Base-by-base conservation (phyloP, 345 rosid species). In the Populus davidiana region DNA sequence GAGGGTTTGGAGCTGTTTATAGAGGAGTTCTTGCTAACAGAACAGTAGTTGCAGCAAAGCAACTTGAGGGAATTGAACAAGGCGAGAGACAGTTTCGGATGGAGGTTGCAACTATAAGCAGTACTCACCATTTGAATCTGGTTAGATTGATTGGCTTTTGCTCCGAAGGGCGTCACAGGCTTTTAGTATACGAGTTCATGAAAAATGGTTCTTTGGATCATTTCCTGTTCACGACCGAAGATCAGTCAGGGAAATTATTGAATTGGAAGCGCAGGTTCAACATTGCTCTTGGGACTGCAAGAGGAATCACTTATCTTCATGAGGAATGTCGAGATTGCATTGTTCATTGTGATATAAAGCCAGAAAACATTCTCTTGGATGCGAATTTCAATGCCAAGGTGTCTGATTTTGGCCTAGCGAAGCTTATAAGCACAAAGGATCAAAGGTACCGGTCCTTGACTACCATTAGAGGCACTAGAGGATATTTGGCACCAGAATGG, bases 251-350 rank as follows among this genome's bases (percentile, higher is more conserved):
- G 11, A 52, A 41, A 56, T 56, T 66, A 7, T 21, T 67, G 69
- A 56, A 66, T 31, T 79, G 81, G 81, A 21, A 29, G 36, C 1
- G 33, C 8, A 67, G 77, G 69, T 79, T 67, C 44, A 73, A 52
- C 9, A 31, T 79, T 20, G 81, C 81, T 27, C 21, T 79, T 12
- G 81, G 77, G 39, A 73, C 73, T 21, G 81, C 81, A 0, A 79
- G 72, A 68, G 81, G 81, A 43, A 79, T 73, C 62, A 67, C 81
- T 6, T 79, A 79, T 52, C 81, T 79, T 39, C 81, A 79, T 7
- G 77, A 79, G 77, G 81, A 79, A 73, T 79, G 81, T 67, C 31
- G 81, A 21, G 73, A 79, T n/a, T 79, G 81, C 68, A 79, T 79
- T 20, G 73, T 79, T 21, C 81, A 79, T 3, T 73, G 81, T 61